Evolutionary conservation across 306 rosid species (phyloP).

Genomic region (Castanospermum australe): DNA sequence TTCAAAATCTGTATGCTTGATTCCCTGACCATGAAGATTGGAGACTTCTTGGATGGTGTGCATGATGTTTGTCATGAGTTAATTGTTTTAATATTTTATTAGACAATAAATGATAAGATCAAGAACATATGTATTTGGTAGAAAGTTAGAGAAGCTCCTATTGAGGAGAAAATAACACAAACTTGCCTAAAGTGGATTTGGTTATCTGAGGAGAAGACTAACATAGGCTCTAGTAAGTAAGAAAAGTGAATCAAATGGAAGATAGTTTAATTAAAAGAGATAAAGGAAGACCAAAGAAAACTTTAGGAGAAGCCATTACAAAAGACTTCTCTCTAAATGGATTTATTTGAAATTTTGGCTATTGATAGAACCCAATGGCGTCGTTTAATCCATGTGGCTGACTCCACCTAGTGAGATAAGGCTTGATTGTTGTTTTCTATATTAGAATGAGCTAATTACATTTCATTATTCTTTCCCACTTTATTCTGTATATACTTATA

Average conservation of each 20-base stretch:
- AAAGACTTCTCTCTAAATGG: neutral
- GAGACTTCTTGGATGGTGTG: neutral
- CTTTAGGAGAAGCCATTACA: neutral
- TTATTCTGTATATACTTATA: neutral
- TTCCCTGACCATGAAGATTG: neutral
- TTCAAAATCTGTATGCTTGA: neutral
- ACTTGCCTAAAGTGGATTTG: neutral
- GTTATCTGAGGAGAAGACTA: neutral
- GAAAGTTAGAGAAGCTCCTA: neutral
- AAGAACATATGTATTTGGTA: neutral
- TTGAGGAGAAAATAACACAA: neutral
- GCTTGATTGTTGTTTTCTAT: neutral
- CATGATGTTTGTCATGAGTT: neutral
- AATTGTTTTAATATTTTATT: neutral
- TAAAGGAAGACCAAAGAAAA: neutral
- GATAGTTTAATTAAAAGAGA: neutral
- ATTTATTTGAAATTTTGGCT: neutral
- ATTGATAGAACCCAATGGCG: neutral
- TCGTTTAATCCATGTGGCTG: neutral
- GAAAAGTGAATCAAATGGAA: neutral
- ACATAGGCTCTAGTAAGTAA: neutral
- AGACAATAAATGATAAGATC: neutral
- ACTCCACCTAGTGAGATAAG: neutral
- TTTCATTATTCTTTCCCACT: neutral
- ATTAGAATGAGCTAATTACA: constrained; percentile 7